phyloP scores from a whole-genome alignment of 441 rosid genomes.

The Erodium trifolium region DNA sequence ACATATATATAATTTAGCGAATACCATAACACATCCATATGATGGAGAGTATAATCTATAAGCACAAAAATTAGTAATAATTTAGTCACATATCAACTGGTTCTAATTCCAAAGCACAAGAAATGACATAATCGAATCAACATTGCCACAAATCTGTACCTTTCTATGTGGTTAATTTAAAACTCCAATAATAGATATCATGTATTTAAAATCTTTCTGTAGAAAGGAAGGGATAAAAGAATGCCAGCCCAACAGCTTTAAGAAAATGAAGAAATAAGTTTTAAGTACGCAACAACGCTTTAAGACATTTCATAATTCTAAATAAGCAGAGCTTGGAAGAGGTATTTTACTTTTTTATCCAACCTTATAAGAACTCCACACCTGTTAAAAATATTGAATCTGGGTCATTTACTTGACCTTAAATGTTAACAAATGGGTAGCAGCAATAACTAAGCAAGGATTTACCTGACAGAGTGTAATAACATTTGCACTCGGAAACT shows the following conservation, averaged over 20 bases:
- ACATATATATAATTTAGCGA: neutral
- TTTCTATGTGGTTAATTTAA: neutral
- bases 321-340: neutral
- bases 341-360: too few species aligned
- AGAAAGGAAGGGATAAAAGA: neutral
- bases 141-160: neutral
- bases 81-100: neutral
- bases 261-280: neutral
- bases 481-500: conserved; percentile 73
- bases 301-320: neutral
- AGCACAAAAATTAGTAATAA: neutral
- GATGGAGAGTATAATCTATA: neutral
- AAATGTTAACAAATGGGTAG: neutral
- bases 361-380: neutral
- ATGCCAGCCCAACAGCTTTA: neutral
- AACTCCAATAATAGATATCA: neutral
- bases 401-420: neutral
- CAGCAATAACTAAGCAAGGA: neutral
- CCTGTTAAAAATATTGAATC: neutral
- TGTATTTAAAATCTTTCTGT: neutral
- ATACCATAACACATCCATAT: neutral
- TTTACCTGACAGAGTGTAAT: conserved; percentile 81
- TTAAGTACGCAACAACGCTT: neutral
- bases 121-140: neutral
- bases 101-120: neutral